Percentiles rank a stretch among this genome's conserved stretches.
Evolutionary conservation across 2,329 filamentous ascomycete genomes (phyloP).

Genomic region (Cyanodermella asteris): DNA sequence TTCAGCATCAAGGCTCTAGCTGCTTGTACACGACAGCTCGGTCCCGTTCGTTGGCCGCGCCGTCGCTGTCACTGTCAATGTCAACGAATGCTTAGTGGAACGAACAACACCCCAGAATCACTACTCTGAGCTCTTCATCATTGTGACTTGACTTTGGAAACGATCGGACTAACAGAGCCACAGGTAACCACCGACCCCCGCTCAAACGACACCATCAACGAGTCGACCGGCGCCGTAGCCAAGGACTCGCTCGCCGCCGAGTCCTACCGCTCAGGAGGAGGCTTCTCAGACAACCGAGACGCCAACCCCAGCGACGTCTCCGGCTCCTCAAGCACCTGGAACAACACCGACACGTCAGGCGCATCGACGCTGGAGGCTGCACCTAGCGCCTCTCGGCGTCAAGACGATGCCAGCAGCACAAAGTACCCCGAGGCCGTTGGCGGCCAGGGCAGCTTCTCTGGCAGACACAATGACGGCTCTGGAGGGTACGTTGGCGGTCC

Average conservation of each 20-base stretch:
- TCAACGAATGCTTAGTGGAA: too few relatives aligned
- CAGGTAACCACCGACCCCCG: conserved; percentile 28
- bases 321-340: conserved; percentile 31
- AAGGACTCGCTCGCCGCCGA: conserved; percentile 57
- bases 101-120: too few relatives aligned
- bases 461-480: conserved; percentile 14
- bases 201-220: conserved; percentile 30
- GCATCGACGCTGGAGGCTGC: conserved; percentile 29
- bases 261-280: conserved; percentile 37
- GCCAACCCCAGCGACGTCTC: conserved; percentile 27
- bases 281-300: conserved; percentile 37
- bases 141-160: too few relatives aligned
- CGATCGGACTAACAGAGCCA: too few relatives aligned
- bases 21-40: too few relatives aligned
- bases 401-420: conserved; percentile 17
- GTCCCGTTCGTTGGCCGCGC: too few relatives aligned
- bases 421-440: conserved; percentile 19
- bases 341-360: conserved; percentile 32
- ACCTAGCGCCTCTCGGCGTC: conserved; percentile 22
- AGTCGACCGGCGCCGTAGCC: conserved; percentile 41
- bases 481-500: conserved; percentile 17
- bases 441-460: conserved; percentile 18
- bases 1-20: background rate
- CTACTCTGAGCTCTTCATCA: too few relatives aligned
- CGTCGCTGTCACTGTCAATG: conserved; percentile 5